Conservation (phyloP, 228 moss, liverwort and hornwort genomes). For the Sphagnum magellanicum region DNA sequence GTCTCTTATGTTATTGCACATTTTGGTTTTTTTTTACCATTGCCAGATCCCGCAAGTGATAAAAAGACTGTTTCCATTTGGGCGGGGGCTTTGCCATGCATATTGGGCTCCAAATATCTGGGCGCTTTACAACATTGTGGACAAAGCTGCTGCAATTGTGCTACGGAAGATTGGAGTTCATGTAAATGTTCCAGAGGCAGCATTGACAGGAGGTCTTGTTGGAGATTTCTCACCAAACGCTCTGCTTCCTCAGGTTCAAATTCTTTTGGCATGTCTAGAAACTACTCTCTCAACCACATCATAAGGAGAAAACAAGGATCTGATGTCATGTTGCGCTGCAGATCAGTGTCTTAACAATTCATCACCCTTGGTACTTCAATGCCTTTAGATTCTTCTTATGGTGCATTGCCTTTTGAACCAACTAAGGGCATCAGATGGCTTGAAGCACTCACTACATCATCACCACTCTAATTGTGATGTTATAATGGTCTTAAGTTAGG, state of each 20-base stretch:
- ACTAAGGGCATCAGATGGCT: too few species aligned
- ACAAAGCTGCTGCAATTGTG: constrained; percentile 44
- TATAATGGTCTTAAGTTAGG: too few species aligned
- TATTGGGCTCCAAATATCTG: constrained; percentile 97
- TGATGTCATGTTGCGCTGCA: background rate
- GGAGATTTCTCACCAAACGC: constrained; percentile 68
- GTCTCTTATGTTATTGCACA: background rate
- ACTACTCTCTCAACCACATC: too few species aligned
- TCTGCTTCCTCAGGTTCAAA: constrained; percentile 33
- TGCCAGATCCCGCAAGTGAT: constrained; percentile 53
- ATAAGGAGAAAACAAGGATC: too few species aligned
- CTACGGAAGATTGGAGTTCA: constrained; percentile 28
- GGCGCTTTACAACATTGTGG: constrained; percentile 71
- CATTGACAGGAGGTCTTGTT: constrained; percentile 74
- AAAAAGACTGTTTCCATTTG: constrained; percentile 82
- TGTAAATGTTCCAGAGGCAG: constrained; percentile 38
- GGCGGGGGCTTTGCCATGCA: constrained; percentile 90
- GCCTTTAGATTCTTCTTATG: too few species aligned
- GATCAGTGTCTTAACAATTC: constrained; percentile 2
- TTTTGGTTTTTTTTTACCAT: constrained; percentile 9
- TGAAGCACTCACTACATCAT: too few species aligned
- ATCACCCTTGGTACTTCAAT: background rate
- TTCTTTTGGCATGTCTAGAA: background rate
- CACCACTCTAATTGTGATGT: too few species aligned
- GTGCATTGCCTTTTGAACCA: too few species aligned